These are phyloP conservation scores for Dalechampia spathulata DNA, from an alignment of 441 rosid species.

Conservation along the genomic window DNA sequence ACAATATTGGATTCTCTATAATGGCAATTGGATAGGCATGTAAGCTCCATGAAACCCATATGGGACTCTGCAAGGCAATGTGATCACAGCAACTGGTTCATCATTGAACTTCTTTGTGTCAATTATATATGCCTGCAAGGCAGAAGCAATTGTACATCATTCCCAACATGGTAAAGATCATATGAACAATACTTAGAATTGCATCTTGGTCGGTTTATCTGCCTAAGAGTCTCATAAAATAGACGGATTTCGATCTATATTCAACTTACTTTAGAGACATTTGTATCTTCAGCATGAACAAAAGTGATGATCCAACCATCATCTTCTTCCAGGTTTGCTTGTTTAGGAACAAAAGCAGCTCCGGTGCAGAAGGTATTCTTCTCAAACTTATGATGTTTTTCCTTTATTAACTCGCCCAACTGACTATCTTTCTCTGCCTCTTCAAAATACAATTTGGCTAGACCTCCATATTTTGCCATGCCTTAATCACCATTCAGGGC, in stretches of 20 bases:
- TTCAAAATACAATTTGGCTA: constrained; percentile 42
- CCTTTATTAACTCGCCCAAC: constrained; percentile 15
- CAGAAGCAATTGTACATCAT: neutral
- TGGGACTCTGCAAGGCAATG: constrained; percentile 27
- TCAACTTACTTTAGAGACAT: constrained; percentile 26
- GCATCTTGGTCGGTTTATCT: neutral
- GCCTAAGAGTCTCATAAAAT: too few species aligned
- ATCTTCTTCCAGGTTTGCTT: constrained; percentile 29
- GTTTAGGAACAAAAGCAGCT: constrained; percentile 33
- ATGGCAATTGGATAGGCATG: constrained; percentile 7
- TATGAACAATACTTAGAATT: neutral
- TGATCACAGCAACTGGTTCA: constrained; percentile 22
- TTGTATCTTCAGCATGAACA: constrained; percentile 35
- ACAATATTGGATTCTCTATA: too few species aligned
- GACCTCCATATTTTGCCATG: constrained; percentile 35
- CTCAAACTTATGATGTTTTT: constrained; percentile 34
- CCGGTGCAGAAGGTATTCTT: constrained; percentile 36
- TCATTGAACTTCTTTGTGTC: constrained; percentile 23
- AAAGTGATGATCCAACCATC: constrained; percentile 50
- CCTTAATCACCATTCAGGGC: constrained; percentile 20
- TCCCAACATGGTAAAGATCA: too few species aligned
- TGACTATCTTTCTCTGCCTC: constrained; percentile 10
- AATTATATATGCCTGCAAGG: constrained; percentile 21
- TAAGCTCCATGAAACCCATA: constrained; percentile 37
- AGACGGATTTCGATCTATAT: too few species aligned